These are phyloP conservation scores for Stephanodiscus triporus DNA, from an alignment of 108 stramenopile species.

Conservation along the genomic window DNA sequence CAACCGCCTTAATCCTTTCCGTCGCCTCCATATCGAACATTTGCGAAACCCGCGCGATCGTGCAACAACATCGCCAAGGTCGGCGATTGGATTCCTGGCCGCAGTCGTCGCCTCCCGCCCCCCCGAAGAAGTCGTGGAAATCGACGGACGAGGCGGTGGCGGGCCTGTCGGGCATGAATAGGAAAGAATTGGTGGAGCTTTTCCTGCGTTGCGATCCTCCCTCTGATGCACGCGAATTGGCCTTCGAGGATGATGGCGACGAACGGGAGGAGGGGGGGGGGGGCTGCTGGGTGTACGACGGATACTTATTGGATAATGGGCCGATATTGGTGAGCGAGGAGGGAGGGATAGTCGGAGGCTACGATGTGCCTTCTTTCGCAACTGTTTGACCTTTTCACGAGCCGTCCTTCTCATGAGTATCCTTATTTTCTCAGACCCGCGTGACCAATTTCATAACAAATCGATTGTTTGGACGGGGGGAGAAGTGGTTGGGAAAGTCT, in stretches of 20 bases:
- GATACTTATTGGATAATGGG: conserved; percentile 35
- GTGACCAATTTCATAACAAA: conserved; percentile 46
- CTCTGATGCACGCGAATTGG: neutral
- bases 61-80: conserved; percentile 3
- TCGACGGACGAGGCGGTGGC: conserved; percentile 19
- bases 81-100: neutral
- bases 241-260: conserved; percentile 1
- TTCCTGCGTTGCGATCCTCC: conserved; percentile 29
- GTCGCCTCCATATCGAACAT: conserved; percentile 30
- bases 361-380: neutral
- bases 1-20: conserved; percentile 21
- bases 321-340: conserved; percentile 28
- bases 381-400: too few species aligned
- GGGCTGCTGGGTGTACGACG: conserved; percentile 20
- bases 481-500: conserved; percentile 30
- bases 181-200: conserved; percentile 24
- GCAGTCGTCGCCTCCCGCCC: neutral
- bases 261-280: neutral
- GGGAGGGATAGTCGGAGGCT: too few species aligned
- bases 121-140: conserved; percentile 4
- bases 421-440: conserved; percentile 4
- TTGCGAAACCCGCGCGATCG: conserved; percentile 26
- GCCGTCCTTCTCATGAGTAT: neutral
- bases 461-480: conserved; percentile 32
- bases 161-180: conserved; percentile 18